Evolutionary conservation across 495 filamentous ascomycete species (phyloP), one percentile per base, ranked within the genome.

Genomic region (Niebla homalea): DNA sequence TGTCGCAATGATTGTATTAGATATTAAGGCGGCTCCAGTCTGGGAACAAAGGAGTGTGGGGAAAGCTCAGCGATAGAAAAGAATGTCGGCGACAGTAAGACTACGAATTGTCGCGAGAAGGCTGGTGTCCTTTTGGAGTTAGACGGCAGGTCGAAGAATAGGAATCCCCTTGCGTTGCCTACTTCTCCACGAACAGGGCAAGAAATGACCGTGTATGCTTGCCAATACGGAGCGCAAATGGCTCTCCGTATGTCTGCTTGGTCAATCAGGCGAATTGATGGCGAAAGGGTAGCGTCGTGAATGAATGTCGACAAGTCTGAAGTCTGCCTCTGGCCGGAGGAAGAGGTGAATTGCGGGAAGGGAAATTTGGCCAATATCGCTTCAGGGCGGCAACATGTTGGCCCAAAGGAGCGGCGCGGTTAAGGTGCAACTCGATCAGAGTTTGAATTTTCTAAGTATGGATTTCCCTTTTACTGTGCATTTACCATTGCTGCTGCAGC

Each of bases 11-110:
- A 36, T 16, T n/a, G 43, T 22, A 45, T 45, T 45, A 45, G 23
- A 22, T 45, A 45, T 47, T 36, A 54, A 36, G 16, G 29, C 42
- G 36, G 29, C 46, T 14, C 29, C 46, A 21, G 36, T 22, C 35
- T 23, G 40, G 23, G 7, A 35, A 36, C 22, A 39, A 60, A 57
- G 10, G 57, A 60, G 44, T 42, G 57, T 57, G 36, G 12, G 49
- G 44, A 38, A 21, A n/a, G 29, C 23, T 12, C n/a, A 36, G 51
- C 44, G 38, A 54, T 11, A 43, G 43, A 42, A 58, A 57, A 55
- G 55, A 57, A 36, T 45, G 57, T 60, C 45, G 41, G 45, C 46
- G 56, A 49, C 42, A 15, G 16, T 21, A 25, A 20, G 15, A 26
- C 2, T 32, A n/a, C 36, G 57, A 50, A 32, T 43, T 21, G 53